Percentiles rank a stretch among this genome's conserved stretches.
Evolutionary conservation across 176 grass and related monocot genomes (phyloP).

Genomic region (Rhynchospora pubera): DNA sequence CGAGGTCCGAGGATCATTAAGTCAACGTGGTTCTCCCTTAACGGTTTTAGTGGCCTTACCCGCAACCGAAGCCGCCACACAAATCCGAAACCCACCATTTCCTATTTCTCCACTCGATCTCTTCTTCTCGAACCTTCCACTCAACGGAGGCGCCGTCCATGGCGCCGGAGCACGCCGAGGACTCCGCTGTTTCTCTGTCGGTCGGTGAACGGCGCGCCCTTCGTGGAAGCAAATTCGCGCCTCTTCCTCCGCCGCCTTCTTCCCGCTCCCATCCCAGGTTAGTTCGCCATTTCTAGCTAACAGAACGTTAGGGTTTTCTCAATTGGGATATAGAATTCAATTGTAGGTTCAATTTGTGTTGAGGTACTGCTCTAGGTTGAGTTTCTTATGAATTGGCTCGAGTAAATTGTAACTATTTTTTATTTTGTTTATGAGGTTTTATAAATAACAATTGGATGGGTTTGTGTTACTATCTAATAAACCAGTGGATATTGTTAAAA

Average conservation of each 20-base stretch:
- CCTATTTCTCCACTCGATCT: neutral
- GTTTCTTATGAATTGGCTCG: neutral
- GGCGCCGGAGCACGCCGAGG: slow-evolving; percentile 29
- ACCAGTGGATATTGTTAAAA: neutral
- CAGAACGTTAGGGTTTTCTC: neutral
- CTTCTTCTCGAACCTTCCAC: slow-evolving; percentile 2
- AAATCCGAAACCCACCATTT: neutral
- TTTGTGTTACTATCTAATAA: neutral
- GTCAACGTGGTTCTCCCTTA: too few relatives aligned
- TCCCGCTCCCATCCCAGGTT: slow-evolving; percentile 48
- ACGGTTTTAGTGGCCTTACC: too few relatives aligned
- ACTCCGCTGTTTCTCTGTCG: slow-evolving; percentile 23
- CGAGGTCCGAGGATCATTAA: too few relatives aligned
- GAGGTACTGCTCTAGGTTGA: neutral
- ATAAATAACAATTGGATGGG: neutral
- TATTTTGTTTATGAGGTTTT: neutral
- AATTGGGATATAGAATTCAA: neutral
- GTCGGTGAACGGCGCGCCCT: slow-evolving; percentile 76
- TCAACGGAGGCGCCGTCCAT: slow-evolving; percentile 20
- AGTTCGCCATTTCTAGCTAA: neutral
- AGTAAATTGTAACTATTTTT: neutral
- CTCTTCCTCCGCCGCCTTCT: slow-evolving; percentile 40
- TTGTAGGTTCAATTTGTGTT: neutral
- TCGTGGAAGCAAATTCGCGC: slow-evolving; percentile 87
- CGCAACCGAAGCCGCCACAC: too few relatives aligned